Base-by-base conservation (phyloP, 345 rosid genomes). In the Aegle marmelos region DNA sequence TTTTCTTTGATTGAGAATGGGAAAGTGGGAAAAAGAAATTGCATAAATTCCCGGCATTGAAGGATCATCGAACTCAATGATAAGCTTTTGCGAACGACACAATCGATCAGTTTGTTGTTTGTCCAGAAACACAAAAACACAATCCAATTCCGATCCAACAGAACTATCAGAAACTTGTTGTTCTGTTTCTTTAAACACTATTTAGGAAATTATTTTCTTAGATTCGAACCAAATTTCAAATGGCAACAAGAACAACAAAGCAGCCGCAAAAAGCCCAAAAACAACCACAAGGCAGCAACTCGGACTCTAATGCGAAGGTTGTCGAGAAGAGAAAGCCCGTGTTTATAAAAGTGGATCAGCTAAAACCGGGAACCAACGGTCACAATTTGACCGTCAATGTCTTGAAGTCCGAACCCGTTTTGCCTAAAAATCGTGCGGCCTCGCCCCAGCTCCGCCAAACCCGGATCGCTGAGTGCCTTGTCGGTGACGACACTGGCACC, bases 401-500 rank as follows among this genome's bases (percentile, higher is more conserved):
- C 70, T 87, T 91, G 82, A 78, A 79, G 64, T 79, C 88, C 25
- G 85, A 85, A 72, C 58, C 79, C 53, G 89, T 91, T 48, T 75
- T 88, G 64, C 87, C 82, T 37, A 89, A 86, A 68, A 82, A 74
- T 58, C 81, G 84, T 45, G 74, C 83, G 37, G 78, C 89, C 58
- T 58, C 91, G 72, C 71, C 87, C 37, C 66, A 85, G 41, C 82
- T 83, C 65, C 91, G 88, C 60, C 84, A 80, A 68, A 74, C 85
- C 68, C 89, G 88, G 66, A 90, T 90, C 85, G 82, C 92, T 37
- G 93, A 91, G 86, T 91, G 93, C 75, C 90, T 90, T 68, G 78
- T 91, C 19, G 95, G 95, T 5, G 95, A 91, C 66, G 95, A 91
- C 63, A 91, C 95, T 19, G 95, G 87, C 73, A 81, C 85, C 53